phyloP scores from a whole-genome alignment of 805 yeast genomes.

The Jamesozyma rosinii region DNA sequence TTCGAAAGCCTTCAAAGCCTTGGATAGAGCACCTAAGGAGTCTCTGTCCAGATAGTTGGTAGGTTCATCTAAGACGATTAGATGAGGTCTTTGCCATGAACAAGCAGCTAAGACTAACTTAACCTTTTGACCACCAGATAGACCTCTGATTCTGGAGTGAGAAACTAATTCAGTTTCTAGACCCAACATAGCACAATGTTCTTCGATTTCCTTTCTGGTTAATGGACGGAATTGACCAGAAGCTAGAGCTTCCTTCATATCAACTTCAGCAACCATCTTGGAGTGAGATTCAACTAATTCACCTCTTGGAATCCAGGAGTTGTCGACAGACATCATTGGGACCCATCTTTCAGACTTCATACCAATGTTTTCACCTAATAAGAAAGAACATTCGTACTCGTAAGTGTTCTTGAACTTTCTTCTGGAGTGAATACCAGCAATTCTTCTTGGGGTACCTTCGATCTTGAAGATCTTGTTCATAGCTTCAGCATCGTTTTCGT shows the following conservation, averaged over 20 bases:
- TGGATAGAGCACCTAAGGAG: constrained; percentile 97
- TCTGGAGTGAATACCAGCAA: constrained; percentile 88
- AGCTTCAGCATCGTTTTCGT: constrained; percentile 92
- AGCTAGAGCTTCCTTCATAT: constrained; percentile 99
- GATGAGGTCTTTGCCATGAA: constrained; percentile 99
- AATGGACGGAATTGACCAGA: constrained; percentile 99
- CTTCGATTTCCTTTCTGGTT: constrained; percentile 99
- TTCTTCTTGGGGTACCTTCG: constrained; percentile 98
- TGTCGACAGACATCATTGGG: constrained; percentile 98
- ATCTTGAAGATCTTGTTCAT: constrained; percentile 99
- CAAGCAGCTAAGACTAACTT: constrained; percentile 99
- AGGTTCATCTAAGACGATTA: constrained; percentile 99
- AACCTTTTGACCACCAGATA: constrained; percentile 99
- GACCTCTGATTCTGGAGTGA: constrained; percentile 99
- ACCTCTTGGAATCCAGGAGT: constrained; percentile 99
- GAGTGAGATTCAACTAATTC: constrained; percentile 94
- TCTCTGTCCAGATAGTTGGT: constrained; percentile 98
- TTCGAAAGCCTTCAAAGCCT: constrained; percentile 96
- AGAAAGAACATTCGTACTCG: constrained; percentile 98
- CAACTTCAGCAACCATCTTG: constrained; percentile 99
- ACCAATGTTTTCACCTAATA: constrained; percentile 96
- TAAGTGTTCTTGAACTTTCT: constrained; percentile 99
- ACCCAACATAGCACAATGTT: constrained; percentile 97
- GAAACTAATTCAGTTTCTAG: constrained; percentile 98
- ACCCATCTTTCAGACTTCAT: constrained; percentile 99